phyloP scores from a whole-genome alignment of 2,329 filamentous ascomycete species.

The Cytospora piceae region DNA sequence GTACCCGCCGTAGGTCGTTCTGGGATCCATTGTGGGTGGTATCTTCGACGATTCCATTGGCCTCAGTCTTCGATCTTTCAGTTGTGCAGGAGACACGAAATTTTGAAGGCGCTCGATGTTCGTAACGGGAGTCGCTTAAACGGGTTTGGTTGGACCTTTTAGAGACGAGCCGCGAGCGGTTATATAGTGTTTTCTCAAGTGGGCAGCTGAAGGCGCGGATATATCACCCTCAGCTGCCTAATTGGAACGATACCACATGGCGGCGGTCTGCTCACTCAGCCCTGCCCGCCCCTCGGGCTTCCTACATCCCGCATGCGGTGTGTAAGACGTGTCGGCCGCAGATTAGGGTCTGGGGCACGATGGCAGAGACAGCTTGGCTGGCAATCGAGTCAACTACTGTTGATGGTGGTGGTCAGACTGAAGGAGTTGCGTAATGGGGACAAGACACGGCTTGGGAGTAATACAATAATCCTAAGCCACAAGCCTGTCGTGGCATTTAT shows the following conservation, averaged over 20 bases:
- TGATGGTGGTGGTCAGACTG: neutral
- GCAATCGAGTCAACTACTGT: neutral
- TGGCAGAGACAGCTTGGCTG: neutral
- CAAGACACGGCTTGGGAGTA: neutral
- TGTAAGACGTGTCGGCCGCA: neutral
- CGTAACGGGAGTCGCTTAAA: neutral
- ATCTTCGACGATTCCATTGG: neutral
- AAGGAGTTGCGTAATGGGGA: neutral
- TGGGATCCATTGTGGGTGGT: conserved; percentile 9
- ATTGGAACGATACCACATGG: neutral
- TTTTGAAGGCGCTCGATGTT: neutral
- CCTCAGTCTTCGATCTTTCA: neutral
- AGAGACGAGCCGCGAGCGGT: neutral
- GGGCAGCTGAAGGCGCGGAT: neutral
- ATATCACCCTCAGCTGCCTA: neutral
- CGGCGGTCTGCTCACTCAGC: neutral
- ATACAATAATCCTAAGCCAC: neutral
- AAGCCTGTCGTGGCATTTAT: neutral
- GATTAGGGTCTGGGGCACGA: neutral
- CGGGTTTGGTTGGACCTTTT: neutral
- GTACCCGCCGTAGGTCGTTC: neutral
- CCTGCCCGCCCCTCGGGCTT: neutral
- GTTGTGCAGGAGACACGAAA: neutral
- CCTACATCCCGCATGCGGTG: neutral
- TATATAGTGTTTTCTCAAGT: neutral